Conservation (phyloP, 2,329 filamentous ascomycete species). For the Torrubiella hemipterigena region DNA sequence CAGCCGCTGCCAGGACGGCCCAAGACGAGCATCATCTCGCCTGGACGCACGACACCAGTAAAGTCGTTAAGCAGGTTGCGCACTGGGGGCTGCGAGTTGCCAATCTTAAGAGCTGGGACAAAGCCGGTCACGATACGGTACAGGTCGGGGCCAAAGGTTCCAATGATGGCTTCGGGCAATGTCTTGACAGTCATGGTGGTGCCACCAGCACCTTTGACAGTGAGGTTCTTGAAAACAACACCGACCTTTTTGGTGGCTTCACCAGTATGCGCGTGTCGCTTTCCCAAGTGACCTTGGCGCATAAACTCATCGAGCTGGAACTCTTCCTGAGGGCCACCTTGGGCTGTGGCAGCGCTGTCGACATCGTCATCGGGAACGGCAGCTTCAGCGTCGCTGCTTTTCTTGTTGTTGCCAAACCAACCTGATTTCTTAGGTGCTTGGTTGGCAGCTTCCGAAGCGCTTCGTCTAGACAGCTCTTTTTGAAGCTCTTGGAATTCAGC, state of each 20-base stretch:
- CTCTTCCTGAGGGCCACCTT: constrained; percentile 31
- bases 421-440: neutral
- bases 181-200: constrained; percentile 59
- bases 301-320: constrained; percentile 63
- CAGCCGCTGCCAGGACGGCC: constrained; percentile 65
- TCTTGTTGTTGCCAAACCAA: constrained; percentile 1
- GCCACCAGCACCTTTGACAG: constrained; percentile 58
- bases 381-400: constrained; percentile 3
- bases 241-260: constrained; percentile 65
- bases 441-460: constrained; percentile 4
- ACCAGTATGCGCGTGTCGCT: constrained; percentile 45
- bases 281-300: constrained; percentile 64
- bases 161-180: constrained; percentile 60
- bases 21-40: constrained; percentile 32
- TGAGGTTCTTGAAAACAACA: constrained; percentile 65
- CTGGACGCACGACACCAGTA: constrained; percentile 20
- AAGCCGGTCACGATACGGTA: constrained; percentile 32
- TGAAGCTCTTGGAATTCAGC: constrained; percentile 12
- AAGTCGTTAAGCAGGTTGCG: constrained; percentile 18
- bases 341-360: neutral
- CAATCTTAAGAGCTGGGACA: constrained; percentile 5
- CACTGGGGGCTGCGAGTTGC: constrained; percentile 10
- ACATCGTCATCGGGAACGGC: constrained; percentile 4
- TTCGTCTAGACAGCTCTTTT: constrained; percentile 12
- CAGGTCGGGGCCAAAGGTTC: constrained; percentile 71